Conservation (phyloP, 164 flowering plant species). For the Berberis vulgaris region DNA sequence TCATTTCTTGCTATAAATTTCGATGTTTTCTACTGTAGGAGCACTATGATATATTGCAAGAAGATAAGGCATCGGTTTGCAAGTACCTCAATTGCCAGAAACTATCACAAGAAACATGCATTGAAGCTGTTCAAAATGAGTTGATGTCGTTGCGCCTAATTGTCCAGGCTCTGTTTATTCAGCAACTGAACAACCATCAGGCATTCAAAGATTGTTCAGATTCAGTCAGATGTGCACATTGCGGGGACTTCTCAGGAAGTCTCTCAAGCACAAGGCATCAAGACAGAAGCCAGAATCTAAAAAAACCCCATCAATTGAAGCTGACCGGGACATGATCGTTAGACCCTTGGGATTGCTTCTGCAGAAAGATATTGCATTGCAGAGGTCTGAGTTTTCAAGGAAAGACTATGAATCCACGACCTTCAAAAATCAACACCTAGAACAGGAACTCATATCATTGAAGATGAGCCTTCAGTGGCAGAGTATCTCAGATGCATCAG, state of each 20-base stretch:
- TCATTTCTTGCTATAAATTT: too few species aligned
- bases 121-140: conserved; percentile 71
- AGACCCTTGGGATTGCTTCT: conserved; percentile 45
- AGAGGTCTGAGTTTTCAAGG: conserved; percentile 28
- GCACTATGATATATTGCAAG: conserved; percentile 46
- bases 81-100: too few species aligned
- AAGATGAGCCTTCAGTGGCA: conserved; percentile 35
- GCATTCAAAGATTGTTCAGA: conserved; percentile 80
- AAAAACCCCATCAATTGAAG: conserved; percentile 35
- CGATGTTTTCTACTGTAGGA: conserved; percentile 28
- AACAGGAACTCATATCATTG: conserved; percentile 59
- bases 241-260: conserved; percentile 12
- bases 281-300: conserved; percentile 33
- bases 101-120: too few species aligned
- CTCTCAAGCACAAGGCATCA: conserved; percentile 49
- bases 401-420: conserved; percentile 83
- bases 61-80: background rate
- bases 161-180: conserved; percentile 49
- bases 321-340: conserved; percentile 23
- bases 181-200: conserved; percentile 41
- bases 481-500: conserved; percentile 14
- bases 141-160: conserved; percentile 87
- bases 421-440: conserved; percentile 78
- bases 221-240: conserved; percentile 46
- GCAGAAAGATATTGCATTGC: conserved; percentile 31